These are phyloP conservation scores for Periconia sp. DNA, from an alignment of 2,329 filamentous ascomycete genomes.

Conservation along the genomic window DNA sequence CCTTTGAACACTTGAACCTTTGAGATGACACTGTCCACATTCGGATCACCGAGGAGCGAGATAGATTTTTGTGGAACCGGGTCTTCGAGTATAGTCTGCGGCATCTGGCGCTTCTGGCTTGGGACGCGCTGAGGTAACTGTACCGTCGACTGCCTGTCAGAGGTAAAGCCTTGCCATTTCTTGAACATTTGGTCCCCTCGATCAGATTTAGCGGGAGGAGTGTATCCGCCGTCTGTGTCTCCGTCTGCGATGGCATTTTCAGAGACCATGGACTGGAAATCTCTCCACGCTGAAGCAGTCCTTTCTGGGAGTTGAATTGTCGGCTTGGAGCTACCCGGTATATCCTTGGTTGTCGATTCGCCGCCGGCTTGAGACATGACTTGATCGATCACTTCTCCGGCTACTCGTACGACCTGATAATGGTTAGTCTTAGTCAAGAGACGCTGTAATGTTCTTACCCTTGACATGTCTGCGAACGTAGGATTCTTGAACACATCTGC, in stretches of 20 bases:
- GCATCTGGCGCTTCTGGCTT: slow-evolving; percentile 23
- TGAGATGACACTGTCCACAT: slow-evolving; percentile 42
- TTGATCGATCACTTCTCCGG: slow-evolving; percentile 42
- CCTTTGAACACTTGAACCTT: slow-evolving; percentile 44
- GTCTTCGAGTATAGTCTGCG: slow-evolving; percentile 37
- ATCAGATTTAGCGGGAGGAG: slow-evolving; percentile 16
- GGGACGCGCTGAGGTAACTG: slow-evolving; percentile 17
- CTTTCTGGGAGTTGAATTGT: slow-evolving; percentile 19
- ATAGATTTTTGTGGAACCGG: slow-evolving; percentile 25
- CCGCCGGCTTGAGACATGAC: slow-evolving; percentile 40
- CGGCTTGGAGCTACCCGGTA: slow-evolving; percentile 17
- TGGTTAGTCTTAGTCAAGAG: slow-evolving; percentile 11
- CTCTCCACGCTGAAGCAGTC: slow-evolving; percentile 32
- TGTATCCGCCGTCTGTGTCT: slow-evolving; percentile 19
- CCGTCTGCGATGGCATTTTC: slow-evolving; percentile 27
- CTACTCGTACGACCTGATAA: slow-evolving; percentile 37
- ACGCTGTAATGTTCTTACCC: slow-evolving; percentile 18
- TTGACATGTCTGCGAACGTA: slow-evolving; percentile 40
- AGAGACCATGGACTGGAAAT: slow-evolving; percentile 39
- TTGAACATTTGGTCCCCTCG: slow-evolving; percentile 26
- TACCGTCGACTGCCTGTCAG: slow-evolving; percentile 7
- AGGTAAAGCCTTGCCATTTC: slow-evolving; percentile 32
- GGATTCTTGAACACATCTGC: slow-evolving; percentile 44
- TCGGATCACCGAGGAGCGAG: slow-evolving; percentile 39
- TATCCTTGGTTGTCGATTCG: slow-evolving; percentile 21